phyloP scores from a whole-genome alignment of 352 stramenopile species.

The Phytopythium ostracodes region DNA sequence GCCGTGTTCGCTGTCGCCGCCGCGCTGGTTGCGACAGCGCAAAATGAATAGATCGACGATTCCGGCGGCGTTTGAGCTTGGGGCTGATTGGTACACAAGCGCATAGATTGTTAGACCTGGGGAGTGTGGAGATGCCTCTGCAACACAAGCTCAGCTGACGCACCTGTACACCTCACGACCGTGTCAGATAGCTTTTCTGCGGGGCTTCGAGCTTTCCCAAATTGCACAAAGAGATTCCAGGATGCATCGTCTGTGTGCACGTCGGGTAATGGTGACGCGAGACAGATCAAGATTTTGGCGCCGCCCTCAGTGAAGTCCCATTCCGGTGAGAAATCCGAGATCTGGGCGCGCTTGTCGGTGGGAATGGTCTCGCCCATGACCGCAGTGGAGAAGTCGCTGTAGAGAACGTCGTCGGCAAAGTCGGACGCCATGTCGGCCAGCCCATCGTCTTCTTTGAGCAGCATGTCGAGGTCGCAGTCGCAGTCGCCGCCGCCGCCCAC shows the following conservation, averaged over 20 bases:
- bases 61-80: slow-evolving; percentile 28
- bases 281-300: slow-evolving; percentile 81
- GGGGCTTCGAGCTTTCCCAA: slow-evolving; percentile 40
- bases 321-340: slow-evolving; percentile 81
- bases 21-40: slow-evolving; percentile 16
- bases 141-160: slow-evolving; percentile 6
- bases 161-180: slow-evolving; percentile 74
- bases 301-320: slow-evolving; percentile 77
- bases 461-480: slow-evolving; percentile 12
- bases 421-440: slow-evolving; percentile 23
- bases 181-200: slow-evolving; percentile 69
- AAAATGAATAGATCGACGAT: slow-evolving; percentile 63
- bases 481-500: not conserved
- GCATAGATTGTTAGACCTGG: not conserved
- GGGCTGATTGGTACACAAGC: slow-evolving; percentile 28
- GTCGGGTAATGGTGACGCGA: slow-evolving; percentile 41
- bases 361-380: slow-evolving; percentile 2
- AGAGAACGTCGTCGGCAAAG: slow-evolving; percentile 27
- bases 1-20: slow-evolving; percentile 16
- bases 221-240: slow-evolving; percentile 63
- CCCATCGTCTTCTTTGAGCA: slow-evolving; percentile 26
- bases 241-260: slow-evolving; percentile 15
- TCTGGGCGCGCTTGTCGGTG: slow-evolving; percentile 31
- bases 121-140: not conserved
- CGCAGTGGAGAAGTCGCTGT: slow-evolving; percentile 17